Conservation (phyloP, 495 filamentous ascomycete species). For the Talaromyces trachyspermus region DNA sequence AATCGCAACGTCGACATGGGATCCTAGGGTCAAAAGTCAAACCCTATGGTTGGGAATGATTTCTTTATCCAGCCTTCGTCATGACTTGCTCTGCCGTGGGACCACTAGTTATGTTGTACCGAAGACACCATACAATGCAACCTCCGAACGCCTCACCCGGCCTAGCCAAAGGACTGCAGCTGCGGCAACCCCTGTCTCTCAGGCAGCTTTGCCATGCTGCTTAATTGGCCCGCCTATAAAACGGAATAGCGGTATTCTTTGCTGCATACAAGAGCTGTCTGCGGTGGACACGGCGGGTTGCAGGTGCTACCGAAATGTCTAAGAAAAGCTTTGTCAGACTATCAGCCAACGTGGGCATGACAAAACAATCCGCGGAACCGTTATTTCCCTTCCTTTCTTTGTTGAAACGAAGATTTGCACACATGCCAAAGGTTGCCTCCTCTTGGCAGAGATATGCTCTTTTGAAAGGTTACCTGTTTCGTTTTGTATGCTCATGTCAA, state of each 20-base stretch:
- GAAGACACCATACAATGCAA: neutral
- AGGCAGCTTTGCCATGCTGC: too few species aligned
- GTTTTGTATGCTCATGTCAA: neutral
- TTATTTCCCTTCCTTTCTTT: neutral
- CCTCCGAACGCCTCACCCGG: neutral
- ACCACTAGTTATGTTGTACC: neutral
- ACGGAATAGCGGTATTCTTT: neutral
- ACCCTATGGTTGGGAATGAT: too few species aligned
- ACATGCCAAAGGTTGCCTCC: neutral
- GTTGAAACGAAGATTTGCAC: too few species aligned
- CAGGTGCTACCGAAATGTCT: neutral
- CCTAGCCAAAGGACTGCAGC: too few species aligned
- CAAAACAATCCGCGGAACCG: neutral
- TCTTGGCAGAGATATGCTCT: neutral
- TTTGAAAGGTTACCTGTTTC: neutral
- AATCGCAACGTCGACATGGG: constrained; percentile 2
- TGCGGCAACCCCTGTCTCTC: too few species aligned
- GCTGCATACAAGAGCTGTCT: too few species aligned
- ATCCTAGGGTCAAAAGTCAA: neutral
- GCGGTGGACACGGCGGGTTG: too few species aligned
- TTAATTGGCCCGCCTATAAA: neutral
- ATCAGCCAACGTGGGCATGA: neutral
- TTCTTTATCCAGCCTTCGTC: neutral
- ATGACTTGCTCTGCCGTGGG: neutral
- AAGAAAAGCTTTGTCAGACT: neutral